Evolutionary conservation across 306 rosid genomes (phyloP).

Genomic region (Castanospermum australe): DNA sequence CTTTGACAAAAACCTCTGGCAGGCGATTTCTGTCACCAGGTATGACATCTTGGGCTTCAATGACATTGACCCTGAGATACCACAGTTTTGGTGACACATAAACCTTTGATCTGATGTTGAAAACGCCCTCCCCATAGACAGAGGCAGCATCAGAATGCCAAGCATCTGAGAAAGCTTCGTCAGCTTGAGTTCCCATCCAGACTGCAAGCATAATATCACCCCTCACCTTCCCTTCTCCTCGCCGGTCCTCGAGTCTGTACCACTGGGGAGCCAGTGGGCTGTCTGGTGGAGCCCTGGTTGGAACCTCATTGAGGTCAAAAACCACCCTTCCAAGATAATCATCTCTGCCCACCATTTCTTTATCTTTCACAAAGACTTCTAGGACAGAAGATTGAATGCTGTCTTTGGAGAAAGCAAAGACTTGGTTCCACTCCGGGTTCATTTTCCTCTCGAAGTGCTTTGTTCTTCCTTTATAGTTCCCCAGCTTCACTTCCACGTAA

Average conservation of each 20-base stretch:
- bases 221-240: slow-evolving; percentile 68
- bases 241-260: slow-evolving; percentile 78
- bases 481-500: slow-evolving; percentile 85
- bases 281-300: slow-evolving; percentile 91
- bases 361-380: slow-evolving; percentile 87
- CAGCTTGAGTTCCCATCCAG: slow-evolving; percentile 99
- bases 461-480: slow-evolving; percentile 90
- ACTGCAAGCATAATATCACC: slow-evolving; percentile 95
- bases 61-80: slow-evolving; percentile 79
- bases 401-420: slow-evolving; percentile 89
- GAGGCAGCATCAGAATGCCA: slow-evolving; percentile 95
- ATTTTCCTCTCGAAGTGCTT: slow-evolving; percentile 68
- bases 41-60: slow-evolving; percentile 92
- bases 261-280: slow-evolving; percentile 95
- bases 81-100: slow-evolving; percentile 93
- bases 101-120: slow-evolving; percentile 83
- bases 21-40: slow-evolving; percentile 67
- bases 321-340: slow-evolving; percentile 79
- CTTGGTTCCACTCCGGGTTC: slow-evolving; percentile 97
- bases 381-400: slow-evolving; percentile 75
- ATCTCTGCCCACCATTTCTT: slow-evolving; percentile 86
- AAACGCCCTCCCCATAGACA: slow-evolving; percentile 79
- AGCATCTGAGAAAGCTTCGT: slow-evolving; percentile 90
- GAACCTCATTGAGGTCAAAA: slow-evolving; percentile 86
- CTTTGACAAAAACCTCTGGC: slow-evolving; percentile 78